Percentiles rank a stretch among this genome's conserved stretches.
phyloP scores from a whole-genome alignment of 1,284 basidiomycete genomes.

The Neonothopanus nambi region DNA sequence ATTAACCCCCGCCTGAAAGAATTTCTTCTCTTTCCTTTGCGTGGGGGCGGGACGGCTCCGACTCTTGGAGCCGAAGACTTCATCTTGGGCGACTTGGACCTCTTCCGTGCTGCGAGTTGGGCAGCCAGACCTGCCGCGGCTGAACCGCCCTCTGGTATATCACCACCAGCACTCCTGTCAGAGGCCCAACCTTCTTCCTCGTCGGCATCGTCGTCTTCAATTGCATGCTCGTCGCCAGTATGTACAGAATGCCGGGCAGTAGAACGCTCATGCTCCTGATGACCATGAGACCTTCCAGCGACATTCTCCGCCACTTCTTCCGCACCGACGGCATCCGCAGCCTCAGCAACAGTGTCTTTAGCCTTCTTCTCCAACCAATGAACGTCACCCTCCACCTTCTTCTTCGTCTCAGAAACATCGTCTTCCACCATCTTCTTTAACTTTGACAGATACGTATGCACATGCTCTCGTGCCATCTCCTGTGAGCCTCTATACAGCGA shows the following conservation, averaged over 20 bases:
- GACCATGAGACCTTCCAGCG: not conserved
- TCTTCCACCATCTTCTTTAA: slow-evolving; percentile 27
- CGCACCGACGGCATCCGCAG: slow-evolving; percentile 17
- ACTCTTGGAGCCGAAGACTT: not conserved
- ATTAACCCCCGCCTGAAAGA: slow-evolving; percentile 4
- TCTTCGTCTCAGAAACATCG: slow-evolving; percentile 6
- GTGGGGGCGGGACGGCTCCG: not conserved
- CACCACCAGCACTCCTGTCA: slow-evolving; percentile 18
- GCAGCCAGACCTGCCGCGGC: slow-evolving; percentile 1
- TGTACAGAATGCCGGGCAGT: too few relatives aligned
- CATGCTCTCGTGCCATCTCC: slow-evolving; percentile 24
- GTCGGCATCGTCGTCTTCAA: slow-evolving; percentile 13
- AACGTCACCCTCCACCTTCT: slow-evolving; percentile 30
- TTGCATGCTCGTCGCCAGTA: not conserved
- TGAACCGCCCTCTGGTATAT: not conserved
- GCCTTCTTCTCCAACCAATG: slow-evolving; percentile 31
- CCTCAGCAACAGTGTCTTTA: slow-evolving; percentile 18
- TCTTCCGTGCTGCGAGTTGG: not conserved
- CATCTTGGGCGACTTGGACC: slow-evolving; percentile 13
- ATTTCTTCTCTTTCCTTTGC: not conserved
- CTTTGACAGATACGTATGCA: slow-evolving; percentile 10
- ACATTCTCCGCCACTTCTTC: slow-evolving; percentile 2
- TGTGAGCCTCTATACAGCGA: slow-evolving; percentile 13
- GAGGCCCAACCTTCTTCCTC: slow-evolving; percentile 34
- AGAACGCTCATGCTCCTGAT: too few relatives aligned